A percentile compares a stretch with the other conserved stretches of the same genome.
Conservation (phyloP, 78 protist genomes). For the Dictyostelium intermedium region DNA sequence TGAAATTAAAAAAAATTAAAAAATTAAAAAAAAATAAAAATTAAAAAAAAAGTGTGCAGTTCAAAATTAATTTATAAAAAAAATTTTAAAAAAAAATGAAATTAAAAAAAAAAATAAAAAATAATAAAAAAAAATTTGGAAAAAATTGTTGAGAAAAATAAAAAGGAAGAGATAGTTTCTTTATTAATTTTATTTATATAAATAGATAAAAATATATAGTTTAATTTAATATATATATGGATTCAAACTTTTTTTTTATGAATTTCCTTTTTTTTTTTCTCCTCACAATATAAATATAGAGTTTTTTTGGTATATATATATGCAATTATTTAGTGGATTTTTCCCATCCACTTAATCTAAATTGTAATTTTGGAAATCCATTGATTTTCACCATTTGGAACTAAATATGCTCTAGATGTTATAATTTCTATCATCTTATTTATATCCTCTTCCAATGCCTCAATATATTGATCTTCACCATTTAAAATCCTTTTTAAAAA, state of each 20-base stretch:
- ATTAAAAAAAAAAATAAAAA: not conserved
- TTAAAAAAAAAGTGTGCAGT: slow-evolving; percentile 1
- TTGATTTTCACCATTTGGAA: slow-evolving; percentile 42
- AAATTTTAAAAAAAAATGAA: not conserved
- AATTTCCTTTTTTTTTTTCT: not conserved
- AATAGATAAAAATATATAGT: not conserved
- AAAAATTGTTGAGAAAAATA: not conserved
- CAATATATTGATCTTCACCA: slow-evolving; percentile 69
- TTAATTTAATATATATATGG: not conserved
- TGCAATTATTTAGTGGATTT: not conserved
- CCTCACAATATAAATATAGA: not conserved
- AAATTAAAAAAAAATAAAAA: not conserved
- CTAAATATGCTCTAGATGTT: slow-evolving; percentile 60
- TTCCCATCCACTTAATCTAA: not conserved
- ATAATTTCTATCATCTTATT: slow-evolving; percentile 39
- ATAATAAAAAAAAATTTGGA: not conserved
- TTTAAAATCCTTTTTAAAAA: not conserved
- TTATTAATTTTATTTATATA: not conserved
- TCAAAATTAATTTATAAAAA: not conserved
- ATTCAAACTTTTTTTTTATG: not conserved
- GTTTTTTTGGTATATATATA: not conserved
- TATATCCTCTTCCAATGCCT: slow-evolving; percentile 55
- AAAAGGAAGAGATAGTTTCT: not conserved
- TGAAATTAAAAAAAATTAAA: not conserved
- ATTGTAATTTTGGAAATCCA: slow-evolving; percentile 18